Evolutionary conservation across 192 early-diverging fungal genomes (phyloP), one percentile per base, ranked within the genome.

Genomic region (Umbelopsis isabellina): DNA sequence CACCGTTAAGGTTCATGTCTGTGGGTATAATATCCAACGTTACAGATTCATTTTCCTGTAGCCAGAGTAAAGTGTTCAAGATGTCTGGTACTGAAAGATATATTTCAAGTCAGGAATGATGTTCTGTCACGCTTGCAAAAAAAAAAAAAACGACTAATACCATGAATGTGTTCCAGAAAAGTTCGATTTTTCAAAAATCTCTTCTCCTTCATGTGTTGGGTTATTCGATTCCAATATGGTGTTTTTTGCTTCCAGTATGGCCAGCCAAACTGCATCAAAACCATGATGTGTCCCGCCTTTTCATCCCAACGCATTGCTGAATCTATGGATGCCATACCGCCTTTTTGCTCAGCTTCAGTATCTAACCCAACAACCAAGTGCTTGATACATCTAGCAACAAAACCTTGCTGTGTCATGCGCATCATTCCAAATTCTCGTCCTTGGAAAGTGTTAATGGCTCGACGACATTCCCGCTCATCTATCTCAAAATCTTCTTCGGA

Each of bases 401-500:
- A 69, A 16, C 67, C 67, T 23, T 69, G 67, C 27, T 69, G 67
- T 27, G 67, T 69, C 37, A 52, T 69, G 21, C 51, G 18, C 67
- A 69, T 69, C 67, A 69, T 52, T 16, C 67, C 49, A 49, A 69
- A 69, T 21, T 52, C 49, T n/a, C 33, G 5, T 7, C 47, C 67
- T 12, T 69, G 49, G 16, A 52, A 52, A 23, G 48, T 69, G 10
- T 44, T 18, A 15, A 69, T 49, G 23, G 67, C 67, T 52, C 47
- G 67, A 30, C 18, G 47, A 33, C 48, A 69, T 33, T 52, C 37
- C 10, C n/a, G 23, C 20, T 69, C 67, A 37, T 69, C 67, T 13
- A 52, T 11, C 49, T 69, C 67, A 52, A 69, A 69, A 15, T 69
- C 67, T 49, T 69, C 51, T 27, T 69, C 67, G 12, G 67, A 27